Conservation (phyloP, 2,329 filamentous ascomycete species). For the Paecilomyces fulvus region DNA sequence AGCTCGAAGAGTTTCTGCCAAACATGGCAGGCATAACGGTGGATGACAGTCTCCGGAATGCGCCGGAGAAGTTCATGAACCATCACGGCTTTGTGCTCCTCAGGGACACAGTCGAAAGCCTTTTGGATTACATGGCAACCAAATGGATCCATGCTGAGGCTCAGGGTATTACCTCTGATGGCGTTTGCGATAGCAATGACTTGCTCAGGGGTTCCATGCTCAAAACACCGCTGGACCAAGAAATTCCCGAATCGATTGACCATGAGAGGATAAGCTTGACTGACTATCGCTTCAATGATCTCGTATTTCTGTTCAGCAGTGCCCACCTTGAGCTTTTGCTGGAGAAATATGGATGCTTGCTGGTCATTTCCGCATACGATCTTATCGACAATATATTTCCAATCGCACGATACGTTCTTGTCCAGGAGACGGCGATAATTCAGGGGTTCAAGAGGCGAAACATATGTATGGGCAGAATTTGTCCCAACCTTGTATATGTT, state of each 20-base stretch:
- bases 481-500: constrained; percentile 13
- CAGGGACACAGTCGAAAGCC: constrained; percentile 93
- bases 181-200: constrained; percentile 89
- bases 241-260: constrained; percentile 99
- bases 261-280: constrained; percentile 92
- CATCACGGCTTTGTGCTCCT: constrained; percentile 97
- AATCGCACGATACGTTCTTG: constrained; percentile 94
- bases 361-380: constrained; percentile 99
- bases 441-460: constrained; percentile 80
- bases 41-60: constrained; percentile 96
- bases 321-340: constrained; percentile 97
- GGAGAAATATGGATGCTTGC: constrained; percentile 95
- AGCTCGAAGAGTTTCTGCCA: constrained; percentile 99
- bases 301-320: constrained; percentile 94
- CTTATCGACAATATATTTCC: constrained; percentile 99
- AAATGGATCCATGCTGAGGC: constrained; percentile 95
- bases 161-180: constrained; percentile 88
- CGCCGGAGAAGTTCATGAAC: constrained; percentile 93
- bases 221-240: constrained; percentile 95
- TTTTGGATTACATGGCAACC: constrained; percentile 98
- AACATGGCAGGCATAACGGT: constrained; percentile 96
- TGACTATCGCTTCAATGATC: constrained; percentile 92
- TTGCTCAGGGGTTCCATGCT: constrained; percentile 92
- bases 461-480: constrained; percentile 64
- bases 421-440: constrained; percentile 95